phyloP scores from a whole-genome alignment of 306 rosid genomes.

The Dalbergia cochinchinensis region DNA sequence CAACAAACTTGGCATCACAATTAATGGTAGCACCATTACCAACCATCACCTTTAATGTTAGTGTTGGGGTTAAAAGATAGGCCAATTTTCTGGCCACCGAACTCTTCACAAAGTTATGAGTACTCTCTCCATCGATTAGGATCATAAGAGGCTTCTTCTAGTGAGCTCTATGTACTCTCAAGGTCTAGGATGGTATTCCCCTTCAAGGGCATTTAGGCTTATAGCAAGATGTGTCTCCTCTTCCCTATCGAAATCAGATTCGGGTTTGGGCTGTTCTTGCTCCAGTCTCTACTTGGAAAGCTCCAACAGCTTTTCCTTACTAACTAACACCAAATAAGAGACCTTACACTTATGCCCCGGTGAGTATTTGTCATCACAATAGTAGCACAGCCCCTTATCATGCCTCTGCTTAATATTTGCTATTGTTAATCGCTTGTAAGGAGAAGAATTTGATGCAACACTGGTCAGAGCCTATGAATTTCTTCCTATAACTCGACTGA shows the following conservation, averaged over 20 bases:
- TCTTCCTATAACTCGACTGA: too few species aligned
- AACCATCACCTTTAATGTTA: background rate
- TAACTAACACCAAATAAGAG: background rate
- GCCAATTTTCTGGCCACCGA: background rate
- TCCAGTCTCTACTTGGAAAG: too few species aligned
- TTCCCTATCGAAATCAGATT: background rate
- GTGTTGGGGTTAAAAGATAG: background rate
- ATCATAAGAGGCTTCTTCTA: background rate
- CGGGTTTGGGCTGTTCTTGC: background rate
- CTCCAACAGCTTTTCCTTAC: background rate
- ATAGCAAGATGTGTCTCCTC: background rate
- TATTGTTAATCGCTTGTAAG: background rate
- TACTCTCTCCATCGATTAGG: background rate
- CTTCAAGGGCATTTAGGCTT: background rate
- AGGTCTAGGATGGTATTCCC: background rate
- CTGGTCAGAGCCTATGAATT: too few species aligned
- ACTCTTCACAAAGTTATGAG: background rate
- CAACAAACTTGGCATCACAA: too few species aligned
- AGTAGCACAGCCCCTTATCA: too few species aligned
- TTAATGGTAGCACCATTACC: background rate
- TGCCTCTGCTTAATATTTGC: too few species aligned
- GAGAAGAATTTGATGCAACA: background rate
- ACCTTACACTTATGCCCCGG: background rate
- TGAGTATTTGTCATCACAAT: background rate
- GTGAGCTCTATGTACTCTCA: background rate